Evolutionary conservation across 148 eudicot species (phyloP), one percentile per base, ranked within the genome.

Genomic region (Cornus kousa): DNA sequence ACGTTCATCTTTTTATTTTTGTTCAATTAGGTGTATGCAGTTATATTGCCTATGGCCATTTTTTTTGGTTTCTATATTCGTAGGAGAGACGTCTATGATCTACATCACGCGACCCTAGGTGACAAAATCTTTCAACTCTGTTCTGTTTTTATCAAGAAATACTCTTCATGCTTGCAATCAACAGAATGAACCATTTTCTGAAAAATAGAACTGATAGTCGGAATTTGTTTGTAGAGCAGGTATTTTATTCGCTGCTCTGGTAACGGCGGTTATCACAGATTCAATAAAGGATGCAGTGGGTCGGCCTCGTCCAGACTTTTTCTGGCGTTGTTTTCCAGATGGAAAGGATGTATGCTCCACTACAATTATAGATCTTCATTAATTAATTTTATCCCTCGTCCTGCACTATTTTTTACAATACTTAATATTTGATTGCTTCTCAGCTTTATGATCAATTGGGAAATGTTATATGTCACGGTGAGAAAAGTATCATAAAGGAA

Each of bases 251-350:
- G 85, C 87, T 32, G 53, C 67, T 78, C 14, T 85, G 43, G 16
- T 87, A 70, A 83, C 90, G 17, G 81, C 62, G 12, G 90, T 85
- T 7, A 31, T 83, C 59, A 85, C 88, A 6, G 82, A 77, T 73
- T 77, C 85, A 17, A 43, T 85, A 73, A 87, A 87, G 81, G 83
- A 67, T 76, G 88, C 88, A 28, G 80, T 83, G n/a, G 90, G 90
- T 73, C 81, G 90, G 40, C 87, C 88, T 70, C 79, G 88, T 32
- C 90, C 90, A 3, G 78, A 87, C 79, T 87, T 87, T 67, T 87
- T 87, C 75, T 85, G 88, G 90, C 80, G 88, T 60, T 87, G 90
- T 80, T 87, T 87, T 77, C 90, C 90, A 12, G 90, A 87, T 81
- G 90, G 90, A 73, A 85, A 75, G 14, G 90, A 83, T 55, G 90